Base-by-base conservation (phyloP, 2,329 filamentous ascomycete species). In the Mycosphaerelloides madeirae region DNA sequence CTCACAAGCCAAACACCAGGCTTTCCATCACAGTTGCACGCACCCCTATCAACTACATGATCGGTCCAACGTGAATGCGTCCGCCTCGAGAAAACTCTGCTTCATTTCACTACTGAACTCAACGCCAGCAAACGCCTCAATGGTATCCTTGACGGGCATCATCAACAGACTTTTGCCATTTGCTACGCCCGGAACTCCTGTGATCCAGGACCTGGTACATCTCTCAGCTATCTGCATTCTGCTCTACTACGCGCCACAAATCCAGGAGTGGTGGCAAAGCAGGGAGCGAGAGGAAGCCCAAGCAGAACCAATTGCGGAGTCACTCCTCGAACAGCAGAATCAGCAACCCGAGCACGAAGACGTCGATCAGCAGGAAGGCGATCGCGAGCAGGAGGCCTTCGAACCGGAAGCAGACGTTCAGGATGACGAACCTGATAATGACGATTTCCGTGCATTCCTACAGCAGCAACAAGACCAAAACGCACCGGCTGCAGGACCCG, bases 81-180 rank as follows among this genome's bases (percentile, higher is more conserved):
- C n/a, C n/a, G n/a, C n/a, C n/a, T n/a, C n/a, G n/a, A n/a, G n/a
- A n/a, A n/a, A n/a, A n/a, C n/a, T n/a, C n/a, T n/a, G n/a, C n/a
- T n/a, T n/a, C n/a, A n/a, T n/a, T n/a, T n/a, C n/a, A n/a, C n/a
- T n/a, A n/a, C n/a, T n/a, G n/a, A n/a, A n/a, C n/a, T n/a, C n/a
- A n/a, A n/a, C n/a, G n/a, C n/a, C n/a, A n/a, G n/a, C n/a, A n/a
- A n/a, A n/a, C n/a, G n/a, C n/a, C n/a, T n/a, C n/a, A n/a, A 63
- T 63, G 60, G 52, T 54, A 1, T 54, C 57, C 5, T 11, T 58
- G 1, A 16, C 59, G 12, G 43, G 45, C 13, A 34, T 54, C 12
- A 20, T 74, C 14, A 74, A 74, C 50, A 54, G 60, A 46, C 62
- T 75, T 11, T 59, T 75, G 3, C 72, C 72, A 0, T 75, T 75